Base-by-base conservation (phyloP, 208 protist genomes). In the Leishmania aethiopica region DNA sequence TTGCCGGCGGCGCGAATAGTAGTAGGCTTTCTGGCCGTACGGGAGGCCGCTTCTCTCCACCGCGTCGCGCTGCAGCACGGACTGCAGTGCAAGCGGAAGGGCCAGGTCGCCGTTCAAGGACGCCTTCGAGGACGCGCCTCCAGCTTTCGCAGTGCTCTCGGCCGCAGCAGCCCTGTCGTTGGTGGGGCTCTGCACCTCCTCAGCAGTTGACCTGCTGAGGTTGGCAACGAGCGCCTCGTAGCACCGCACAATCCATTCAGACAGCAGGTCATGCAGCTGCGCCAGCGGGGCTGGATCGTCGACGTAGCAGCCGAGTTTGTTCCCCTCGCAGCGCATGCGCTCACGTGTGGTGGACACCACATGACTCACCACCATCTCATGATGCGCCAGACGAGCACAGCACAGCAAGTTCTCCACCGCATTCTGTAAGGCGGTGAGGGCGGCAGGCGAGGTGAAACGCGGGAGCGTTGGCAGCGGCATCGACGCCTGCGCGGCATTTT, bases 21-120 rank as follows among this genome's bases (percentile, higher is more conserved):
- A 87, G 79, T 87, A 86, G 47, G 82, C 83, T 72, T 86, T 84
- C 37, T 78, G 55, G 45, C 64, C 79, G 71, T 79, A 84, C 42
- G 47, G 47, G 17, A 83, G 10, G 32, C 59, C n/a, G 42, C 82
- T 71, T 49, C 40, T 47, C 51, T 64, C 86, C 8, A 55, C 55
- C 7, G 35, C 37, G 60, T 76, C 69, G 59, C 37, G 77, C 42
- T 79, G 64, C 22, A 37, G 47, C 37, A 60, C 10, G 17, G 72
- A 4, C 11, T 51, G 83, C 28, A 57, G 62, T 25, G 83, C 45
- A 7, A 64, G 42, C 3, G 84, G 73, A 59, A 79, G 74, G 3
- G 17, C 3, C 28, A 37, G 55, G 25, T 17, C 45, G 55, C 37
- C 22, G 3, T 28, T 13, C 32, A 81, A 49, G 35, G 78, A n/a